Evolutionary conservation across 2,329 filamentous ascomycete species (phyloP).

Genomic region (Claviceps purpurea): DNA sequence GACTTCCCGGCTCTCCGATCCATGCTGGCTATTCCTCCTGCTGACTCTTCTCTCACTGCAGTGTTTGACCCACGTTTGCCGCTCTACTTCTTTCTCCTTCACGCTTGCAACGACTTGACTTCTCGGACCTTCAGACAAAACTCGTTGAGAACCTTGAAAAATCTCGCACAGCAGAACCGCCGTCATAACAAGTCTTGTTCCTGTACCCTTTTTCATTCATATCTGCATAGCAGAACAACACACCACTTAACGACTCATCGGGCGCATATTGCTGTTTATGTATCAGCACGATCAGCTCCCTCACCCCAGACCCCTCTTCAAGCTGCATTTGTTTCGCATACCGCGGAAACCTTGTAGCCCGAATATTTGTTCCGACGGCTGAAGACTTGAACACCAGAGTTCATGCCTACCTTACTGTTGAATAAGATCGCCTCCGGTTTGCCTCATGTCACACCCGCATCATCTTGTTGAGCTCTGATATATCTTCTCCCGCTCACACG

Average conservation of each 20-base stretch:
- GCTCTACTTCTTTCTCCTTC: not conserved
- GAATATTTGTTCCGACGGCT: constrained; percentile 86
- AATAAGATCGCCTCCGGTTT: constrained; percentile 32
- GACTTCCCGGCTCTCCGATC: no score
- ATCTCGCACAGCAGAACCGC: not conserved
- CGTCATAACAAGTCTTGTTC: not conserved
- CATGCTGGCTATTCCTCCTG: not conserved
- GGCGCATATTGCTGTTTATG: constrained; percentile 61
- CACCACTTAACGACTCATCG: constrained; percentile 19
- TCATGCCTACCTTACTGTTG: constrained; percentile 43
- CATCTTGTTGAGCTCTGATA: constrained; percentile 42
- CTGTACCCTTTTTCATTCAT: not conserved
- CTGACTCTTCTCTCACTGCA: constrained; percentile 10
- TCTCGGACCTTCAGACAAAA: not conserved
- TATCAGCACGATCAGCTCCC: constrained; percentile 88
- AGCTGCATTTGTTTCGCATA: constrained; percentile 96
- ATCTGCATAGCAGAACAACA: constrained; percentile 4
- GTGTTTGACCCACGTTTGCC: constrained; percentile 3
- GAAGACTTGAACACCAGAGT: constrained; percentile 40
- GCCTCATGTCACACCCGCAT: constrained; percentile 42
- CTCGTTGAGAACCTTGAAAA: not conserved
- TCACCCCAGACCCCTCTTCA: constrained; percentile 90
- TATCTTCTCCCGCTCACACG: constrained; percentile 25
- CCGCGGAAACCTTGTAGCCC: constrained; percentile 85
- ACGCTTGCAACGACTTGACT: not conserved